phyloP scores from a whole-genome alignment of 495 filamentous ascomycete genomes.

The Pseudoneurospora amorphoporcata region DNA sequence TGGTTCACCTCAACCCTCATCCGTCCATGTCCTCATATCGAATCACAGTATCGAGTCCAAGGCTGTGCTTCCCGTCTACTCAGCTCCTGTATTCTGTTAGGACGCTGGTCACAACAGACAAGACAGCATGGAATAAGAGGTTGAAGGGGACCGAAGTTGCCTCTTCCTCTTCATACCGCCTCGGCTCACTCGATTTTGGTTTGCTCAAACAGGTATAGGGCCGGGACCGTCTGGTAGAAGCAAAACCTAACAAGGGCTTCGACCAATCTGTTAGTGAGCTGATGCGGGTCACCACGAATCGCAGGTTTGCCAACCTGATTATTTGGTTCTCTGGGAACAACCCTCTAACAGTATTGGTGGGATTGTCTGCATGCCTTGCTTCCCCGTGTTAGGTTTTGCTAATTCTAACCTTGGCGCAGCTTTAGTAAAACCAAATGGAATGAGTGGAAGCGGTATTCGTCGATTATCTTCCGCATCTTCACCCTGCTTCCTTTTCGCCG shows the following conservation, averaged over 20 bases:
- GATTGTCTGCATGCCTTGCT: no score
- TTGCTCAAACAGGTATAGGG: no score
- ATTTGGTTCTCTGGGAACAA: no score
- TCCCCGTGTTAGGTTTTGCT: no score
- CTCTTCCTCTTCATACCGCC: background rate
- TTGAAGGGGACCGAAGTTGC: background rate
- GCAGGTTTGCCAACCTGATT: no score
- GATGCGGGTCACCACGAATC: background rate
- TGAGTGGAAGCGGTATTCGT: background rate
- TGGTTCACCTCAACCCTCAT: background rate
- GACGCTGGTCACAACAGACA: no score
- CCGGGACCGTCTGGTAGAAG: background rate
- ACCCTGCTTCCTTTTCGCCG: background rate
- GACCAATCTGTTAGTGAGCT: background rate
- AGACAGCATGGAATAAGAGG: background rate
- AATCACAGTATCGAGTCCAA: background rate
- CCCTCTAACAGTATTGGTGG: no score
- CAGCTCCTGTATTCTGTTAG: background rate
- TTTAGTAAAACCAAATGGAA: no score
- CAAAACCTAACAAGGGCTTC: background rate
- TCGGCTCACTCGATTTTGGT: no score
- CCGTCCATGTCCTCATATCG: background rate
- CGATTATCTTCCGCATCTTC: background rate
- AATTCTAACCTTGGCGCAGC: no score
- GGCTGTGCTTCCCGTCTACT: background rate